Percentiles rank a stretch among this genome's conserved stretches.
phyloP scores from a whole-genome alignment of 1,284 basidiomycete genomes.

The Trichosporon faecale region DNA sequence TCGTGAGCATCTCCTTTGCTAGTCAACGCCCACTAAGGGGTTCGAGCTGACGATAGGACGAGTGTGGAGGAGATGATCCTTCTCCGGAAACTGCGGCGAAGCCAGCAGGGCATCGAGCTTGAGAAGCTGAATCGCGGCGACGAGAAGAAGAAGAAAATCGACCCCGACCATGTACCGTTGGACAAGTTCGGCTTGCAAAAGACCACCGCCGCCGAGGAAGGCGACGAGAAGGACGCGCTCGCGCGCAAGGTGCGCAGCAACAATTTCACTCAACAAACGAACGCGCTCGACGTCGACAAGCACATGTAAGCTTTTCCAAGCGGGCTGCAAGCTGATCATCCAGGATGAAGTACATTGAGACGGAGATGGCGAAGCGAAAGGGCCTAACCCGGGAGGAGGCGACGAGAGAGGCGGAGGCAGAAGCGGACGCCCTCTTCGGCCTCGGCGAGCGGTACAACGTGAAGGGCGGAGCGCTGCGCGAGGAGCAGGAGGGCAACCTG shows the following conservation, averaged over 20 bases:
- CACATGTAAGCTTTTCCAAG: slow-evolving; percentile 80
- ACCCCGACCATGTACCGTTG: slow-evolving; percentile 48
- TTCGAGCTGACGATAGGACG: slow-evolving; percentile 22
- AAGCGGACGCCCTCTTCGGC: slow-evolving; percentile 67
- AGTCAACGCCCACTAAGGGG: no score
- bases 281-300: slow-evolving; percentile 91
- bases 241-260: slow-evolving; percentile 70
- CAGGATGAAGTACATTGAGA: slow-evolving; percentile 97
- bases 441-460: slow-evolving; percentile 65
- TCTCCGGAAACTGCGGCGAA: slow-evolving; percentile 70
- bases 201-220: neutral
- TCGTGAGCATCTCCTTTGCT: slow-evolving; percentile 13
- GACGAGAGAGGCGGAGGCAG: slow-evolving; percentile 50
- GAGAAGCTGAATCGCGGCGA: slow-evolving; percentile 81
- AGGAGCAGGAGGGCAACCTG: slow-evolving; percentile 79
- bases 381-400: slow-evolving; percentile 53
- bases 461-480: slow-evolving; percentile 34
- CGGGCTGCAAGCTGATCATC: neutral
- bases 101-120: slow-evolving; percentile 75
- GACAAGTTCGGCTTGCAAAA: slow-evolving; percentile 58
- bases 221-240: slow-evolving; percentile 64
- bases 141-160: slow-evolving; percentile 55
- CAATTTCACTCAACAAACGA: slow-evolving; percentile 97
- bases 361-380: slow-evolving; percentile 78
- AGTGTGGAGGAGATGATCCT: slow-evolving; percentile 77